Base-by-base conservation (phyloP, 257 asterid species). In the Gentiana straminea region DNA sequence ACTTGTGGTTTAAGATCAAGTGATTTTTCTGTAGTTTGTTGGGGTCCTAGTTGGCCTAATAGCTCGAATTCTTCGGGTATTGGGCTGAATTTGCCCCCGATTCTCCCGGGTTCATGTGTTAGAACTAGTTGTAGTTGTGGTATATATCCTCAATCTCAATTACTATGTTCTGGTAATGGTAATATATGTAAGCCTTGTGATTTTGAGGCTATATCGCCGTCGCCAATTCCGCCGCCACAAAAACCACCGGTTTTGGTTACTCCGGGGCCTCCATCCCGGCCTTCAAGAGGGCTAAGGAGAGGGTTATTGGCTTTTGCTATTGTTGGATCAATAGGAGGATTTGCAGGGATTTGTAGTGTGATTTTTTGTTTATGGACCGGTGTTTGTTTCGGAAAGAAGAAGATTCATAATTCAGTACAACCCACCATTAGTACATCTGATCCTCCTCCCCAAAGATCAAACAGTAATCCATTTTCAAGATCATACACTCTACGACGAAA, bases 131-230 rank as follows among this genome's bases (percentile, higher is more conserved):
- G 97, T 59, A 63, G 62, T n/a, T 84, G 95, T 61, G 85, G 87
- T 52, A 12, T 79, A 1, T 88, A 82, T 69, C 91, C 97, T 8
- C 74, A 71, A 7, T 81, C 90, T 43, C 76, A 75, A 57, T 45
- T 61, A 8, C 81, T 85, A 7, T 88, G 97, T 61, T 76, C 77
- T 38, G 91, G 86, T 6, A 75, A 81, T 68, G 88, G 94, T 13
- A 78, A 83, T 75, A 83, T 88, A 32, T 88, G 97, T 62, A 61
- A 82, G 67, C 68, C 80, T 71, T 85, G 97, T 62, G 95, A 88
- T 66, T 5, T 73, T 49, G 65, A 77, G 4, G 55, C 1, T 24
- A 44, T 64, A 24, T 6, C 52, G 24, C 66, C 70, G 39, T 73
- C 77, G 0, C 64, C 57, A 12, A 34, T 46, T 12, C 39, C 2